Percentiles rank a stretch among this genome's conserved stretches.
Evolutionary conservation across 179 eudicot species (phyloP).

Genomic region (Kewa caespitosa): DNA sequence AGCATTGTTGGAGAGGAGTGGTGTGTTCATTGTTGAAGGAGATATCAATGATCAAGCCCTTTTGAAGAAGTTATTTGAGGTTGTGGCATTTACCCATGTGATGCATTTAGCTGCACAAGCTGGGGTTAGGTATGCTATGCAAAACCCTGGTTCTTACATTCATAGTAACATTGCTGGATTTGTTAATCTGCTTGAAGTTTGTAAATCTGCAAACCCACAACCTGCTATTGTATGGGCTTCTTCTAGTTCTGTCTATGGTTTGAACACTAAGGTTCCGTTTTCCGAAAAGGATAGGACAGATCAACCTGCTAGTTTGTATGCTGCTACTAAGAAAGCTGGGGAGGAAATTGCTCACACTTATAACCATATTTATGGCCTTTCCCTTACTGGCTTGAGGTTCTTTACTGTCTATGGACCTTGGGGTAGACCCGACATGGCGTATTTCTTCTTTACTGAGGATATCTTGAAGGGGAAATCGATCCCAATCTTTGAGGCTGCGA

Average conservation of each 20-base stretch:
- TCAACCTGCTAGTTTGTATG: conserved; percentile 82
- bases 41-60: conserved; percentile 60
- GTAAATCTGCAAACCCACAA: conserved; percentile 68
- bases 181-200: conserved; percentile 61
- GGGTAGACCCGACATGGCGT: conserved; percentile 98
- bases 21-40: conserved; percentile 66
- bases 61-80: conserved; percentile 59
- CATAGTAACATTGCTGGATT: conserved; percentile 81
- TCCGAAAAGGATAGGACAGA: conserved; percentile 75
- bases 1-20: conserved; percentile 47
- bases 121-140: conserved; percentile 87
- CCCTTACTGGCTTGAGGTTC: conserved; percentile 70
- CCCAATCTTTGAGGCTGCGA: conserved; percentile 59
- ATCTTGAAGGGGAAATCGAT: conserved; percentile 67
- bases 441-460: conserved; percentile 82
- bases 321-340: conserved; percentile 84
- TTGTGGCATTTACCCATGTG: conserved; percentile 64
- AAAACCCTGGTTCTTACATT: conserved; percentile 74
- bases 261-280: conserved; percentile 72
- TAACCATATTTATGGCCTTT: conserved; percentile 74
- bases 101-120: conserved; percentile 94
- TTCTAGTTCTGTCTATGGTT: conserved; percentile 74
- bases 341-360: conserved; percentile 86
- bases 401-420: conserved; percentile 94
- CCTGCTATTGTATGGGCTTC: conserved; percentile 84